Evolutionary conservation across 2,329 filamentous ascomycete species (phyloP), one percentile per base, ranked within the genome.

Genomic region (Parastagonospora avenae): DNA sequence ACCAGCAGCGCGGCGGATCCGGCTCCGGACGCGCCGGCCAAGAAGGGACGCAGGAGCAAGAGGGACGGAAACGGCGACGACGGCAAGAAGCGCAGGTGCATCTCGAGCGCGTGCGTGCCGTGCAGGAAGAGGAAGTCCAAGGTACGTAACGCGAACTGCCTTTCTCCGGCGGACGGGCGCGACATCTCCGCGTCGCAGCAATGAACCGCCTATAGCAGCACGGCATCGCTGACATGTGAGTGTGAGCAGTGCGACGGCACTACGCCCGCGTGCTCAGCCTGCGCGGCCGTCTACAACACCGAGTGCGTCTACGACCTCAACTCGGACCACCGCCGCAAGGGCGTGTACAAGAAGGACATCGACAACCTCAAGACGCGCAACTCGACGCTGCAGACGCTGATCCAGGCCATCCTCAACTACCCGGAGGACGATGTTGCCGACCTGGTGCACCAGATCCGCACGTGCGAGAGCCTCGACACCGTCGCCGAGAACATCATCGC

Each of bases 241-340:
- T 10, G 48, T 14, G 12, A 43, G 44, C 53, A 83, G 82, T 97
- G 93, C 74, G 93, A 97, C 74, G 93, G 93, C 52, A 92, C 92
- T 48, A 81, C 90, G 4, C 93, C 93, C 5, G 92, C 90, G 64
- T 97, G 94, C 71, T 93, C 93, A 7, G 93, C 94, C n/a, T 99
- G 94, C 75, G 86, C 90, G 55, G 96, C 92, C 62, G 93, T 97
- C 47, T 97, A 99, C 71, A 85, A 86, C 54, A 94, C 90, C 42
- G 86, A 90, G 76, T 97, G 94, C 73, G 82, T 97, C 59, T 97
- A 97, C 79, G 93, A 97, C 70, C 93, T 92, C 3, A 95, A 92
- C 70, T 96, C 92, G 51, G 94, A 99, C 73, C 92, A 97, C 73
- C 89, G 94, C 42, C 88, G 94, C 43, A 97, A 97, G 73, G 94